Base-by-base conservation (phyloP, 108 stramenopile species). In the Skeletonema grethae region DNA sequence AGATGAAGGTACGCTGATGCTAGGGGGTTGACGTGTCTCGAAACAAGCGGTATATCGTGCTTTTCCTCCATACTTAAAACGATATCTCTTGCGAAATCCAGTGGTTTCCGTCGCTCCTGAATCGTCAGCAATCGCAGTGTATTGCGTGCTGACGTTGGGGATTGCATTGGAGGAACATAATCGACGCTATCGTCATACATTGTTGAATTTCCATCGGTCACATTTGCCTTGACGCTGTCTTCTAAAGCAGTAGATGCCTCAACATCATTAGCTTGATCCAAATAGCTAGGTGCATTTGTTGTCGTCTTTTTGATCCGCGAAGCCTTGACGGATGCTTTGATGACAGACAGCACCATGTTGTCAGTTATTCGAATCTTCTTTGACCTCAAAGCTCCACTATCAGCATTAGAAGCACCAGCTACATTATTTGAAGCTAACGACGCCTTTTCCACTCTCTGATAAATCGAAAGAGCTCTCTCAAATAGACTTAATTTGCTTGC, bases 401-500 rank as follows among this genome's bases (percentile, higher is more conserved):
- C 20, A 11, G 11, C 25, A 12, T 45, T 34, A 28, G 45, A 35
- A 58, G 63, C 15, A 25, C 0, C 50, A 30, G 35, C 3, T 28
- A 46, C 11, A 20, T 53, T 72, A 32, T 28, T 30, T 65, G 38
- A 10, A 39, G 69, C 36, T 25, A 50, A 0, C 0, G 50, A 22
- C 2, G 22, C 50, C 50, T 74, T 35, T 64, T 85, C 70, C 3
- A 90, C 88, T 30, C 69, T 55, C 46, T 76, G 61, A 67, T 75
- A 93, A 69, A 93, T 90, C 16, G 66, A 75, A 34, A 93, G 41
- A 13, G 89, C 89, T 62, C 82, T 79, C 73, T 86, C 78, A 89
- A 89, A 93, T 61, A 84, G 63, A 38, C 89, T 88, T 22, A 93
- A 61, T 67, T 93, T 93, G 63, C 85, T 84, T 63, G 86, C 84